Evolutionary conservation across 2,329 filamentous ascomycete genomes (phyloP), one percentile per base, ranked within the genome.

Genomic region (Aspergillus ibericus): DNA sequence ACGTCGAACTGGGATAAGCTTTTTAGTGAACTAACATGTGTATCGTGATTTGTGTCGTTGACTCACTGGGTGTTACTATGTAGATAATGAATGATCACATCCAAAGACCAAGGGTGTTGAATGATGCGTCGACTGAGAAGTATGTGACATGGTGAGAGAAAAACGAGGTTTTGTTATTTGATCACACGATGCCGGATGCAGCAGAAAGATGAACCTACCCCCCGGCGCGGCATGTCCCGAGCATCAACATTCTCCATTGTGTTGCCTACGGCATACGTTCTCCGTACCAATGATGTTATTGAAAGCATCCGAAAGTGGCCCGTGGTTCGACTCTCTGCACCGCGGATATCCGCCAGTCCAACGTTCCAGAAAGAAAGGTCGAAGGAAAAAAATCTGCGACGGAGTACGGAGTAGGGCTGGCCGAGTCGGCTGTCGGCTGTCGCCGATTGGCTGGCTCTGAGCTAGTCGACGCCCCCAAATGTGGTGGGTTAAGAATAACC

Each of bases 401-500:
- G 49, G 49, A 52, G 22, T 47, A 52, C 34, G 49, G 49, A 52
- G 22, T 47, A 47, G 44, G 42, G 44, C 44, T 38, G 34, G 51
- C 36, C 22, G 51, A 27, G 13, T 44, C 36, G 51, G 51, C 25
- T 32, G 36, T 40, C 51, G 51, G 51, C 25, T 32, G 36, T 40
- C 51, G 34, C 51, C 51, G 51, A 29, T 42, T 53, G 51, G 38
- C 44, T 53, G 51, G 38, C 44, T 47, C 25, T 47, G 22, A 1
- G n/a, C 38, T 42, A 42, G 9, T 18, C 7, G 16, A 42, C 38
- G 38, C 18, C 16, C 44, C 44, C 15, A 27, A 15, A 8, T 27
- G n/a, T 16, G 44, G 22, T 42, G 38, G 38, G 20, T 42, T n/a
- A n/a, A n/a, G n/a, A n/a, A n/a, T n/a, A n/a, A n/a, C n/a, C n/a